Percentiles rank a stretch among this genome's conserved stretches.
Evolutionary conservation across 2,329 filamentous ascomycete genomes (phyloP).

Genomic region (Lecanicillium sp.): DNA sequence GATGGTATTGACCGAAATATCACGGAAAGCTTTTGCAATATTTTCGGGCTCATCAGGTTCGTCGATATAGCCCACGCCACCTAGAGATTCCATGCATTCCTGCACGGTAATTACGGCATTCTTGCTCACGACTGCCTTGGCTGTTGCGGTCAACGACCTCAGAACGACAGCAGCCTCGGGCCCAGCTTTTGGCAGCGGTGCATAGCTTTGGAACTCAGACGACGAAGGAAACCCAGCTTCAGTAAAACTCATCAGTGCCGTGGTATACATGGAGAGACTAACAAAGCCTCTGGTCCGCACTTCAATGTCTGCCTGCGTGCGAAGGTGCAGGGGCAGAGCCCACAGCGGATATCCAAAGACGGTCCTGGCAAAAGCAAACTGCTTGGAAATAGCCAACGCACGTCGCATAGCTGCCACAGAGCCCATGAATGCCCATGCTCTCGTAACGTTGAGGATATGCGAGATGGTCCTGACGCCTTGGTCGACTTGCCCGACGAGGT

Average conservation of each 20-base stretch:
- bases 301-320: constrained; percentile 9
- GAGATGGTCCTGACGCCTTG: constrained; percentile 10
- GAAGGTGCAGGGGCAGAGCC: constrained; percentile 10
- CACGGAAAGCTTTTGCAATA: constrained; percentile 7
- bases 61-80: constrained; percentile 12
- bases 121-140: constrained; percentile 10
- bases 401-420: constrained; percentile 8
- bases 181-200: constrained; percentile 4
- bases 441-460: constrained; percentile 10
- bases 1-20: constrained; percentile 9
- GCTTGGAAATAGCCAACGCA: constrained; percentile 5
- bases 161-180: constrained; percentile 7
- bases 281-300: constrained; percentile 7
- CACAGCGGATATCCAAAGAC: constrained; percentile 9
- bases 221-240: constrained; percentile 5
- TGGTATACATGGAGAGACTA: constrained; percentile 8
- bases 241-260: constrained; percentile 9
- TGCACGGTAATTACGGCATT: constrained; percentile 8
- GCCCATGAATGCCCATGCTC: constrained; percentile 7
- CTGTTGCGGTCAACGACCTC: constrained; percentile 6
- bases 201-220: not conserved
- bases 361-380: constrained; percentile 5
- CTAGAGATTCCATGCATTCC: constrained; percentile 10
- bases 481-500: constrained; percentile 7
- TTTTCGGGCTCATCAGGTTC: constrained; percentile 11